Percentiles rank a stretch among this genome's conserved stretches.
Conservation (phyloP, 2,329 filamentous ascomycete genomes). For the Epichloe uncinata region DNA sequence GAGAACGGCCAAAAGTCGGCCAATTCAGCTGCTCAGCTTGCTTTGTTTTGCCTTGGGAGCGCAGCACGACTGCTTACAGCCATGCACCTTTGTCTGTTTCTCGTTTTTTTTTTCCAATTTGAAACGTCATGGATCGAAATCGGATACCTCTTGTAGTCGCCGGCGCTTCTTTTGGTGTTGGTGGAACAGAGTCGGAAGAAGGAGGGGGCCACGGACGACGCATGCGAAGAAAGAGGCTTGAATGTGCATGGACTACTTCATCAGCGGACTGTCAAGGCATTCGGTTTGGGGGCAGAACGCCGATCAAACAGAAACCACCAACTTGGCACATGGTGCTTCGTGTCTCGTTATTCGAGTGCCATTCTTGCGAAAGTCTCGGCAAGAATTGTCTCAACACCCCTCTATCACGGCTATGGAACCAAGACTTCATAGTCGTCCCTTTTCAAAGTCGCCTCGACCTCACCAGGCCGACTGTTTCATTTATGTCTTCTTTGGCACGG, state of each 20-base stretch:
- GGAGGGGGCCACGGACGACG: neutral
- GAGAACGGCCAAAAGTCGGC: constrained; percentile 2
- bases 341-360: neutral
- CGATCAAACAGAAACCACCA: neutral
- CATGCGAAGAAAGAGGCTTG: neutral
- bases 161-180: neutral
- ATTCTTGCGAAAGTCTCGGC: neutral
- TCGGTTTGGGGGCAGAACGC: neutral
- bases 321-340: neutral
- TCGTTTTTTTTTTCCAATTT: neutral
- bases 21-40: constrained; percentile 4
- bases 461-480: neutral
- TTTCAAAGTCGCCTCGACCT: neutral
- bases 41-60: constrained; percentile 1
- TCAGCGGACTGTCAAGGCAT: neutral
- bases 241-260: neutral
- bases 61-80: constrained; percentile 1
- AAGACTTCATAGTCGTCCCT: neutral
- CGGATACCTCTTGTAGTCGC: neutral
- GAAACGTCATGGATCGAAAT: neutral
- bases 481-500: neutral
- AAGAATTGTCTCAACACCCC: neutral
- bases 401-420: neutral
- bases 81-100: neutral
- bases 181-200: neutral